These are phyloP conservation scores for Diaporthe sp. DNA, from an alignment of 2,329 filamentous ascomycete species.

Conservation along the genomic window DNA sequence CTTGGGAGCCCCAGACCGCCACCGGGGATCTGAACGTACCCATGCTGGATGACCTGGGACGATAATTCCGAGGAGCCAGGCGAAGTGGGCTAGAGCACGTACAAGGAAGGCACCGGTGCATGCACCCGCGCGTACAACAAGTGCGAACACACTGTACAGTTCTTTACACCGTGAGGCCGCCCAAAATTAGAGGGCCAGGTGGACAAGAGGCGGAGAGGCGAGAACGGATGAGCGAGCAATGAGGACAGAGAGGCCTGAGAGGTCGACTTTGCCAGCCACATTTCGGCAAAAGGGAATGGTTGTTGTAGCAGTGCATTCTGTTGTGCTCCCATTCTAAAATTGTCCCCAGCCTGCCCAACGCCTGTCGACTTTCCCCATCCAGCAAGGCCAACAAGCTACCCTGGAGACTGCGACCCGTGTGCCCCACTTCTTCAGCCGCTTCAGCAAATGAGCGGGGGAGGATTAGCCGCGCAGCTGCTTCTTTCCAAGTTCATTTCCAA, in stretches of 20 bases:
- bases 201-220: neutral
- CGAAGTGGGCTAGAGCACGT: neutral
- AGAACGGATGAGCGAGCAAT: neutral
- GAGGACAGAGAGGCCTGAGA: neutral
- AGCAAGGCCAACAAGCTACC: neutral
- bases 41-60: neutral
- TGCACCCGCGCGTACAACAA: neutral
- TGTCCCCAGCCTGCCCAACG: neutral
- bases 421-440: constrained; percentile 28
- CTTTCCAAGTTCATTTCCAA: neutral
- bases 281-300: constrained; percentile 9
- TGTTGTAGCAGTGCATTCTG: constrained; percentile 18
- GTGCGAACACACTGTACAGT: neutral
- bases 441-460: neutral
- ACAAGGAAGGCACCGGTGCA: neutral
- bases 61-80: constrained; percentile 6
- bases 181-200: neutral
- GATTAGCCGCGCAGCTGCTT: constrained; percentile 30
- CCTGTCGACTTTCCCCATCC: constrained; percentile 21
- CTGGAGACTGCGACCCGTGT: neutral
- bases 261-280: constrained; percentile 17
- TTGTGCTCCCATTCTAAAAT: constrained; percentile 29
- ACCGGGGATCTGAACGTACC: neutral
- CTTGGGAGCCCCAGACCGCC: neutral
- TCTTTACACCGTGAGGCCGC: neutral